Evolutionary conservation across 23 red algal species (phyloP).

Genomic region (Gracilaria caudata): DNA sequence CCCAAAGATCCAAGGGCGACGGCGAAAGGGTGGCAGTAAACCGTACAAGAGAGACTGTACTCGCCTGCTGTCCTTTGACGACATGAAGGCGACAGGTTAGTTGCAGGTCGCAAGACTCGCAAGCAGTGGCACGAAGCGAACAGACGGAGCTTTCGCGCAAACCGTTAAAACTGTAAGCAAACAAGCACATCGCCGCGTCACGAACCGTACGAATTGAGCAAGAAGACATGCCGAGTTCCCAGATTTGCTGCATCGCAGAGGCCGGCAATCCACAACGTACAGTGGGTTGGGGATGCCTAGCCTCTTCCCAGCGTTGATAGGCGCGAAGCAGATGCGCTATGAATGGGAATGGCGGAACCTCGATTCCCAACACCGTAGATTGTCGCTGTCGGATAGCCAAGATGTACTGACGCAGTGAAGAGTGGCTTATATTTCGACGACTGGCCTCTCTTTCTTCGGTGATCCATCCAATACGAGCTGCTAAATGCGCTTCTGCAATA

Average conservation of each 20-base stretch:
- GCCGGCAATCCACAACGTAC: background rate
- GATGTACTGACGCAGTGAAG: background rate
- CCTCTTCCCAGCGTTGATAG: background rate
- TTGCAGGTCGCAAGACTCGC: background rate
- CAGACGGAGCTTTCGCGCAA: slow-evolving; percentile 16
- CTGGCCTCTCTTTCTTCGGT: background rate
- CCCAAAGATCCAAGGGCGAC: slow-evolving; percentile 10
- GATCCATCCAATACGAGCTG: slow-evolving; percentile 9
- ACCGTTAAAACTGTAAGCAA: slow-evolving; percentile 15
- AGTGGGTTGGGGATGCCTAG: background rate
- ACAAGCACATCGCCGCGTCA: slow-evolving; percentile 8
- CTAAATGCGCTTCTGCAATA: slow-evolving; percentile 9
- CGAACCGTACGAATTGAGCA: background rate
- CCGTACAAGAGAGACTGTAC: background rate
- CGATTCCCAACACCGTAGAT: background rate
- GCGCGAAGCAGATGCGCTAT: background rate
- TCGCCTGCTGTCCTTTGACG: background rate
- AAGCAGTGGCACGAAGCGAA: background rate
- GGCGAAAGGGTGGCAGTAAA: background rate
- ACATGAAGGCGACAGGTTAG: background rate
- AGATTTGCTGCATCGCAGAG: background rate
- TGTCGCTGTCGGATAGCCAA: slow-evolving; percentile 18
- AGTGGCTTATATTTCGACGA: background rate
- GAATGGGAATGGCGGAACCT: slow-evolving; percentile 2
- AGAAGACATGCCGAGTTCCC: background rate